Conservation (phyloP, 1,284 basidiomycete genomes). For the Tilletia caries region DNA sequence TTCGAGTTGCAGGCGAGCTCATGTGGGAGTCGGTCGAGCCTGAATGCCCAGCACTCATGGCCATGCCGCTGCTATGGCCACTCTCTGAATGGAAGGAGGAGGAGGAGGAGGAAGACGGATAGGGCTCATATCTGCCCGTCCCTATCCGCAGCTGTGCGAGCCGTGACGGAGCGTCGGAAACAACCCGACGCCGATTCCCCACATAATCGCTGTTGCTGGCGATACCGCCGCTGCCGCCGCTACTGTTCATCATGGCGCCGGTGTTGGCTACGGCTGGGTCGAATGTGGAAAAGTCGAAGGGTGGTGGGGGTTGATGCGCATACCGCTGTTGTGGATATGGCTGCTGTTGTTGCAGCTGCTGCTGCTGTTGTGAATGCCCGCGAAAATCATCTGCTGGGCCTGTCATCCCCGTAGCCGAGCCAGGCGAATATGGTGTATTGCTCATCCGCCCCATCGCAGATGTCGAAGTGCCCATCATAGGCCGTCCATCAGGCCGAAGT, state of each 20-base stretch:
- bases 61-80: neutral
- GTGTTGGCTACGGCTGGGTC: neutral
- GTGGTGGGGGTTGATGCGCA: neutral
- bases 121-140: neutral
- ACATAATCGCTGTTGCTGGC: neutral
- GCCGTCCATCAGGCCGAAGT: neutral
- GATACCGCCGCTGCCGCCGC: neutral
- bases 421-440: neutral
- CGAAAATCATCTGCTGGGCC: slow-evolving; percentile 5
- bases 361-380: neutral
- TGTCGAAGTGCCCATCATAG: neutral
- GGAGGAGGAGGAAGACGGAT: neutral
- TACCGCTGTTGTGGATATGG: neutral
- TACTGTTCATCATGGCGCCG: neutral
- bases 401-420: slow-evolving; percentile 2
- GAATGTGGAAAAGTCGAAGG: neutral
- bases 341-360: neutral
- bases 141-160: neutral
- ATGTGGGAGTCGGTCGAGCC: neutral
- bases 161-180: neutral
- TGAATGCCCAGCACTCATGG: neutral
- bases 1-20: neutral
- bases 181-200: slow-evolving; percentile 3
- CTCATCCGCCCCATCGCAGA: neutral
- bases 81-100: neutral